phyloP scores from a whole-genome alignment of 2,329 filamentous ascomycete genomes.

The Chaetomium strumarium region DNA sequence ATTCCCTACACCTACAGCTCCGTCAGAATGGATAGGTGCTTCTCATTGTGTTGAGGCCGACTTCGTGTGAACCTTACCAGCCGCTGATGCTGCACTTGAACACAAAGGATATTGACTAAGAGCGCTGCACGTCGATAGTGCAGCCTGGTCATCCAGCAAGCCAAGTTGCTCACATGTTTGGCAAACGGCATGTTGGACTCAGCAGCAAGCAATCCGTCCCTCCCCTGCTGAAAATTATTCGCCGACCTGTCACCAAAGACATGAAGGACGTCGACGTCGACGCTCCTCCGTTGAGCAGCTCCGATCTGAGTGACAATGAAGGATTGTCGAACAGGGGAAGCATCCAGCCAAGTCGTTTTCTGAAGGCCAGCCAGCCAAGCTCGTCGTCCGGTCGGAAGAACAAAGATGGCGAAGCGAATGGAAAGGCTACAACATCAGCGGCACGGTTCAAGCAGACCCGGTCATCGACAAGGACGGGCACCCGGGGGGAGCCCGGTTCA shows the following conservation, averaged over 20 bases:
- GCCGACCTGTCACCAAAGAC: background rate
- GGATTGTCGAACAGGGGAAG: slow-evolving; percentile 5
- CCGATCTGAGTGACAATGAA: slow-evolving; percentile 7
- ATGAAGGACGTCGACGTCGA: slow-evolving; percentile 5
- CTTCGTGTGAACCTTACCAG: too few species aligned
- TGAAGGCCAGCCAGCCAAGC: background rate
- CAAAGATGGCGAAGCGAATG: background rate
- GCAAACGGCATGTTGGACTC: slow-evolving; percentile 8
- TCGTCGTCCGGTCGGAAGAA: background rate
- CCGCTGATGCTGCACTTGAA: too few species aligned
- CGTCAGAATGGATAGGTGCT: too few species aligned
- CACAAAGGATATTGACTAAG: too few species aligned
- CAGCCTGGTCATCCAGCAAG: background rate
- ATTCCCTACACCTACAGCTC: too few species aligned
- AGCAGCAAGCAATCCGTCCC: slow-evolving; percentile 7
- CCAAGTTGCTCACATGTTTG: background rate
- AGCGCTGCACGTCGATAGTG: too few species aligned
- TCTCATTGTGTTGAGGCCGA: too few species aligned
- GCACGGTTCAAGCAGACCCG: background rate
- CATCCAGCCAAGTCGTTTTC: slow-evolving; percentile 10
- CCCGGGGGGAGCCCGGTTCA: background rate
- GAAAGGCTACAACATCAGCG: background rate
- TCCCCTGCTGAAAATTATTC: background rate
- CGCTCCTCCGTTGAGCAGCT: slow-evolving; percentile 15
- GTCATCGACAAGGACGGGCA: background rate